These are phyloP conservation scores for Hymenoscyphus fraxineus DNA, from an alignment of 2,329 filamentous ascomycete species.

Conservation along the genomic window DNA sequence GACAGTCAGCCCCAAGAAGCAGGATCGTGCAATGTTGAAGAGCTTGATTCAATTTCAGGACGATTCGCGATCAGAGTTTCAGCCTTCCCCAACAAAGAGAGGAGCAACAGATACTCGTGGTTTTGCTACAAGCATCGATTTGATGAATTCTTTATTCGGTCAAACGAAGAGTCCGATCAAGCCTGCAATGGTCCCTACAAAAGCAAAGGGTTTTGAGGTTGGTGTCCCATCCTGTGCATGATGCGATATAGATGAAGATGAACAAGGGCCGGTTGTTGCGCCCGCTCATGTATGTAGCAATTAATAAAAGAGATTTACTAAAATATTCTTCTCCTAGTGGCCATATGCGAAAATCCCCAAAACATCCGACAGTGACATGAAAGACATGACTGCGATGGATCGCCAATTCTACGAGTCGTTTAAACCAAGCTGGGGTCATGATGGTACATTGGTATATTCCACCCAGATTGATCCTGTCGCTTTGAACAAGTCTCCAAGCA, in stretches of 20 bases:
- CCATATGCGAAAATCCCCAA: constrained; percentile 80
- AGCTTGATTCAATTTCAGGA: constrained; percentile 40
- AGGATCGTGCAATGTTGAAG: constrained; percentile 72
- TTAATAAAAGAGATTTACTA: constrained; percentile 42
- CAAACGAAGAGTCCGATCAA: constrained; percentile 58
- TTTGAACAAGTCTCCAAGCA: constrained; percentile 30
- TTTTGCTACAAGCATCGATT: constrained; percentile 85
- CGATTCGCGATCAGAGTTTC: constrained; percentile 47
- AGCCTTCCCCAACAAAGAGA: constrained; percentile 39
- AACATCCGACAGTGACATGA: constrained; percentile 57
- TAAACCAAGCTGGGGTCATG: constrained; percentile 75
- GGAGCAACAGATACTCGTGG: constrained; percentile 48
- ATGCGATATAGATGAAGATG: constrained; percentile 18
- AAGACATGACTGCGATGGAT: constrained; percentile 59
- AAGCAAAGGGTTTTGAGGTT: constrained; percentile 81
- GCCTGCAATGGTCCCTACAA: constrained; percentile 51
- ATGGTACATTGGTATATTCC: constrained; percentile 67
- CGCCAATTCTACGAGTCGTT: constrained; percentile 66
- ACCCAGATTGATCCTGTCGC: constrained; percentile 40
- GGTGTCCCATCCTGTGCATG: constrained; percentile 51
- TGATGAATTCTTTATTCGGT: constrained; percentile 93
- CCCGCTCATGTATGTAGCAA: constrained; percentile 36
- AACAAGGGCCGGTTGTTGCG: constrained; percentile 29
- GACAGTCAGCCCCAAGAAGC: constrained; percentile 90
- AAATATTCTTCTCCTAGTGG: constrained; percentile 61